These are phyloP conservation scores for Trichoderma atroviride DNA, from an alignment of 2,329 filamentous ascomycete species.

Conservation along the genomic window DNA sequence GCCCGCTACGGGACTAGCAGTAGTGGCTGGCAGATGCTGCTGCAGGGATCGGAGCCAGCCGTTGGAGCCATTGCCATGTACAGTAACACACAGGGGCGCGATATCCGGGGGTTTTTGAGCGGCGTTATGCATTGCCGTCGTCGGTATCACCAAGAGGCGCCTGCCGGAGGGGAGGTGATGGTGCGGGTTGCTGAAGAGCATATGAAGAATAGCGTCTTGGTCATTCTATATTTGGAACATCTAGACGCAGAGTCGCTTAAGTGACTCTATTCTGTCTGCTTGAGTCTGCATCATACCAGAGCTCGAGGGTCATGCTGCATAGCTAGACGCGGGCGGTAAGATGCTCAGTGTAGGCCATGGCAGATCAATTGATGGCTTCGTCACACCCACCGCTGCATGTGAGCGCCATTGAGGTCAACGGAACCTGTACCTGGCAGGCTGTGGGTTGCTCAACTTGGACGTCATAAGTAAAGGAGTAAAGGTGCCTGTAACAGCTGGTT, in stretches of 20 bases:
- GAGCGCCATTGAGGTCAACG: not conserved
- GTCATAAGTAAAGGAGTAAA: not conserved
- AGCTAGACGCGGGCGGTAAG: not conserved
- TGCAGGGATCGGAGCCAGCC: slow-evolving; percentile 4
- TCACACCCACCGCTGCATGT: not conserved
- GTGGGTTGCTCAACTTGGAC: not conserved
- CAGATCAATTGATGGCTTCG: not conserved
- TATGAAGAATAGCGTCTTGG: not conserved
- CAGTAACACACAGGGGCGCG: not conserved
- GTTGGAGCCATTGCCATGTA: not conserved
- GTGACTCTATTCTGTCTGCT: not conserved
- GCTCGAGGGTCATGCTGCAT: slow-evolving; percentile 10
- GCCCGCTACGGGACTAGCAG: not conserved
- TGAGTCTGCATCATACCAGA: not conserved
- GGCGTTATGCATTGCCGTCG: not conserved
- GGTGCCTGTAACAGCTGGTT: not conserved
- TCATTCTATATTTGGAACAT: not conserved
- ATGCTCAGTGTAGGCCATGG: not conserved
- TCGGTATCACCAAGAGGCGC: not conserved
- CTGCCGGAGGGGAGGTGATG: not conserved
- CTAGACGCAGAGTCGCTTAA: not conserved
- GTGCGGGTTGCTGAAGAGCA: not conserved
- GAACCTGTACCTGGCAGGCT: not conserved
- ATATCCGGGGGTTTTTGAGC: not conserved
- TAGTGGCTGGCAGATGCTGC: not conserved